A percentile compares a stretch with the other conserved stretches of the same genome.
These are phyloP conservation scores for Penicillium simplicissimum DNA, from an alignment of 495 filamentous ascomycete species.

Conservation along the genomic window DNA sequence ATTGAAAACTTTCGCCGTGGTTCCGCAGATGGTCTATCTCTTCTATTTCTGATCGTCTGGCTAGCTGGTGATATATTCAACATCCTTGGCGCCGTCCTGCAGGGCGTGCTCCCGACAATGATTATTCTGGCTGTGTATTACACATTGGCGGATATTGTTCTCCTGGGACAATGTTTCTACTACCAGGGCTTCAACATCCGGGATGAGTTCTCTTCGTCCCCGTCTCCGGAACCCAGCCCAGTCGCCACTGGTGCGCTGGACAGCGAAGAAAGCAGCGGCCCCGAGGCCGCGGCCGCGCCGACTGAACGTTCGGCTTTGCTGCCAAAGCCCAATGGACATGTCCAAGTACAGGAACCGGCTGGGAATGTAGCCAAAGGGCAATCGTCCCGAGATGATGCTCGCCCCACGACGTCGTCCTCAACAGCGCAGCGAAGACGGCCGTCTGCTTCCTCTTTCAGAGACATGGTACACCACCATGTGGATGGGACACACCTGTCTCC, in stretches of 20 bases:
- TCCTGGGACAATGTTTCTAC: conserved; percentile 88
- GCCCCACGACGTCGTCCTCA: conserved; percentile 8
- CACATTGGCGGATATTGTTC: conserved; percentile 86
- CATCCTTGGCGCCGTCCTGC: conserved; percentile 86
- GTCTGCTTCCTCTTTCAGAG: conserved; percentile 36
- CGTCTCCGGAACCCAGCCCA: conserved; percentile 15
- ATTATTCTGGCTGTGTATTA: conserved; percentile 94
- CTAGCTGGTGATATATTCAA: conserved; percentile 95
- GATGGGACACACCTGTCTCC: conserved; percentile 77
- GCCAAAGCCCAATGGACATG: conserved; percentile 26
- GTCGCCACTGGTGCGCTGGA: conserved; percentile 14
- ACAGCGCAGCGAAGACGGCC: conserved; percentile 24
- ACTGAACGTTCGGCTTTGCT: conserved; percentile 39
- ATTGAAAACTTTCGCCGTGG: conserved; percentile 88
- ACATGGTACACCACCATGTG: conserved; percentile 38
- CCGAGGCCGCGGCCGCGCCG: conserved; percentile 22
- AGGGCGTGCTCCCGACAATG: conserved; percentile 95
- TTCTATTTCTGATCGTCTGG: conserved; percentile 90
- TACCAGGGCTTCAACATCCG: conserved; percentile 79
- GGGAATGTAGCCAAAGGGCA: conserved; percentile 9
- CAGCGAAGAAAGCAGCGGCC: conserved; percentile 14
- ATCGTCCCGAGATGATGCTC: conserved; percentile 8
- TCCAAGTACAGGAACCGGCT: conserved; percentile 14
- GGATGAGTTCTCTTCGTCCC: conserved; percentile 47
- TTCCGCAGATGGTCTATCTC: conserved; percentile 85